Percentiles rank a stretch among this genome's conserved stretches.
Evolutionary conservation across 78 protist genomes (phyloP).

Genomic region (slime mould (Dictyostelium discoideum)): DNA sequence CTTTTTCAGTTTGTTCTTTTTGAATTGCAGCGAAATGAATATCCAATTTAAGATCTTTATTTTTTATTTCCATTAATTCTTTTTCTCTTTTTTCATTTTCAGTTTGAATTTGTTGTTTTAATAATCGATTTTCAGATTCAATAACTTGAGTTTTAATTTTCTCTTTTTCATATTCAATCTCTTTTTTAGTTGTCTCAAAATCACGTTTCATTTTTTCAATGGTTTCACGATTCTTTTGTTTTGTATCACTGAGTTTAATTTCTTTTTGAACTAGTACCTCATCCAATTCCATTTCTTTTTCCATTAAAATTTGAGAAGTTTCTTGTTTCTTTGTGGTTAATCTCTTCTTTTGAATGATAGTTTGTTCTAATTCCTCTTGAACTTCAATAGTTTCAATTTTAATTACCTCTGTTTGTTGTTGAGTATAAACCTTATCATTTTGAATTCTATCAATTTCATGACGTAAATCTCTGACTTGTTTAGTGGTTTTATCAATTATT

Average conservation of each 20-base stretch:
- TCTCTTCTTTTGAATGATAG: conserved; percentile 17
- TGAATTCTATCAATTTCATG: conserved; percentile 47
- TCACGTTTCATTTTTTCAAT: conserved; percentile 50
- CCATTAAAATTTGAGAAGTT: not conserved
- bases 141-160: not conserved
- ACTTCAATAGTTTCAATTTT: conserved; percentile 38
- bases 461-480: conserved; percentile 30
- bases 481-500: conserved; percentile 56
- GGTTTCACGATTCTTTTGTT: conserved; percentile 17
- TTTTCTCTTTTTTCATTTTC: conserved; percentile 24
- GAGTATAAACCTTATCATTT: conserved; percentile 37
- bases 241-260: not conserved
- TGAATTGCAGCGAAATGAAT: conserved; percentile 9
- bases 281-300: conserved; percentile 56
- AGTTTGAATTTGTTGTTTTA: not conserved
- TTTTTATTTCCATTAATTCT: conserved; percentile 19
- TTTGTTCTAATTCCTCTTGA: conserved; percentile 26
- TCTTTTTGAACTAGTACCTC: conserved; percentile 36
- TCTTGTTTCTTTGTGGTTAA: conserved; percentile 1
- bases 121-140: not conserved
- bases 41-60: not conserved
- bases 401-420: conserved; percentile 57
- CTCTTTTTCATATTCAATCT: not conserved
- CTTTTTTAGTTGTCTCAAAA: conserved; percentile 34
- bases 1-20: conserved; percentile 10